Conservation (phyloP, 768 basidiomycete species). For the Sporobolomyces phaffii region DNA sequence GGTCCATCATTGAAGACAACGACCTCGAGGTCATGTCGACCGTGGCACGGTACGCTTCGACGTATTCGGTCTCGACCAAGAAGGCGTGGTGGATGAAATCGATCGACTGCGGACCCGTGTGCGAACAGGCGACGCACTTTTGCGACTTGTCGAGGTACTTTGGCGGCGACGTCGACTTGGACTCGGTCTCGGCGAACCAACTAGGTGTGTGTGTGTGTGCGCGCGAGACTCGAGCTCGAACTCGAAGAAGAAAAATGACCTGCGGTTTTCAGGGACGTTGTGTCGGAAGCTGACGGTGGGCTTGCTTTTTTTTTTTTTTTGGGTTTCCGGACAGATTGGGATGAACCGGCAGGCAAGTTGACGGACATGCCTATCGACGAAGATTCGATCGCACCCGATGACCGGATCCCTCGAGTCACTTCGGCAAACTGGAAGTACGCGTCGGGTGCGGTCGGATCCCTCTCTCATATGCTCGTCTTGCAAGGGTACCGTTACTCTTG, state of each 20-base stretch:
- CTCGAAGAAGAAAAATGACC: too few species aligned
- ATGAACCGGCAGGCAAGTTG: conserved; percentile 74
- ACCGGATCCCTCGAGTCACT: conserved; percentile 88
- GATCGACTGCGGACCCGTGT: conserved; percentile 62
- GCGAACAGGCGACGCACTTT: conserved; percentile 94
- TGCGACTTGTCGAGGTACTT: conserved; percentile 70
- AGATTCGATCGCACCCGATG: conserved; percentile 61
- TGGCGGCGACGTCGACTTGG: conserved; percentile 86
- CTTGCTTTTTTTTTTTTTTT: too few species aligned
- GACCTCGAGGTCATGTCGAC: conserved; percentile 88
- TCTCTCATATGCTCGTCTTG: conserved; percentile 80
- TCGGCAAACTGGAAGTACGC: conserved; percentile 94
- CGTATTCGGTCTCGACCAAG: conserved; percentile 50
- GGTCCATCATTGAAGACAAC: conserved; percentile 84
- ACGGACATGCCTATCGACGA: conserved; percentile 79
- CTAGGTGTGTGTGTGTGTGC: conserved; percentile 89
- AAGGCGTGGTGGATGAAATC: conserved; percentile 90
- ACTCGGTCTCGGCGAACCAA: conserved; percentile 63
- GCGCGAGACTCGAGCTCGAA: too few species aligned
- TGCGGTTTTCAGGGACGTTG: too few species aligned
- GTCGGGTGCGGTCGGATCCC: conserved; percentile 82
- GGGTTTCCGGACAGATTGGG: not conserved
- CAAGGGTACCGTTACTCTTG: conserved; percentile 81
- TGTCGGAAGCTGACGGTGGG: too few species aligned
- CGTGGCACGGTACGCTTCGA: conserved; percentile 85